These are phyloP conservation scores for Eimeria zaria DNA, from an alignment of 169 alveolate genomes.

Conservation along the genomic window DNA sequence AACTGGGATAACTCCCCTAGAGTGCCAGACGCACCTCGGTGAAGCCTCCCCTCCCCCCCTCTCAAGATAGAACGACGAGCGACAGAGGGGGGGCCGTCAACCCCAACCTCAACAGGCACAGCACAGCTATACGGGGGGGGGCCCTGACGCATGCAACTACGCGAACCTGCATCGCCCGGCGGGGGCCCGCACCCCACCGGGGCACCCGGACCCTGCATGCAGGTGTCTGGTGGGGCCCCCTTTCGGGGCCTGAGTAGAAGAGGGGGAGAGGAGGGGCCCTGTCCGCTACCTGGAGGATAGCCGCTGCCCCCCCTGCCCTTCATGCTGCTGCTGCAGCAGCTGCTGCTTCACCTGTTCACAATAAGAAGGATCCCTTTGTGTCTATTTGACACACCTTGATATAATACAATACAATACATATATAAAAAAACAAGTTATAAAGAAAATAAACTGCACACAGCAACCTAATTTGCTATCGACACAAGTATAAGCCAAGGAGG, in stretches of 20 bases:
- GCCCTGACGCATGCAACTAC: neutral
- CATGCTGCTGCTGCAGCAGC: too few relatives aligned
- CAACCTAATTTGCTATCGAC: too few relatives aligned
- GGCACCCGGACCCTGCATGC: neutral
- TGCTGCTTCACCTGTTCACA: neutral
- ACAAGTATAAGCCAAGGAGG: too few relatives aligned
- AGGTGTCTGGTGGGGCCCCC: neutral
- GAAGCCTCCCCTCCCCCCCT: neutral
- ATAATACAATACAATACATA: too few relatives aligned
- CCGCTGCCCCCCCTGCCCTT: constrained; percentile 10
- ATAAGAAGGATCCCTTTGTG: too few relatives aligned
- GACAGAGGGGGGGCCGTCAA: neutral
- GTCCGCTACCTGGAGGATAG: neutral
- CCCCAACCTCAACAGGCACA: neutral
- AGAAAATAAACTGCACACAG: neutral
- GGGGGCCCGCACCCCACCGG: neutral
- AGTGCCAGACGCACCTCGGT: neutral
- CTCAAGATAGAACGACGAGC: neutral
- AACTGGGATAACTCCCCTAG: neutral
- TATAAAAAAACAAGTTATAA: neutral
- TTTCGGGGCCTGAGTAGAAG: neutral
- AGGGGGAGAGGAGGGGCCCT: neutral
- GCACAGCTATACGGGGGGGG: neutral
- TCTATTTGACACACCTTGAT: too few relatives aligned
- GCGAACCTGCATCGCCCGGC: neutral